A percentile compares a stretch with the other conserved stretches of the same genome.
These are phyloP conservation scores for Pisolithus marmoratus DNA, from an alignment of 768 basidiomycete genomes.

Conservation along the genomic window DNA sequence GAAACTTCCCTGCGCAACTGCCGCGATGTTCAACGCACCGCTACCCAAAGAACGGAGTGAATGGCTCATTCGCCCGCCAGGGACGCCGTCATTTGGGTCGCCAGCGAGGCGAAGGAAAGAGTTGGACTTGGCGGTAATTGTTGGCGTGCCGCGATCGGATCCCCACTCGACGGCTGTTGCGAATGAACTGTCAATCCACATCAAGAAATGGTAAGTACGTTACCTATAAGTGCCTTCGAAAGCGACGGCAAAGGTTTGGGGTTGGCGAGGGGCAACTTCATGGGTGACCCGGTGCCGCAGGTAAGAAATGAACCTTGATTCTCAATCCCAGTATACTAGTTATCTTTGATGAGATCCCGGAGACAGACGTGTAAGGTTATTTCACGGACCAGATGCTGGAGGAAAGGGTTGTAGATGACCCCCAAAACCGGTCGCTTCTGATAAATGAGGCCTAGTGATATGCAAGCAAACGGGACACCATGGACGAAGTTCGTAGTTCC, in stretches of 20 bases:
- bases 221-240: slow-evolving; percentile 67
- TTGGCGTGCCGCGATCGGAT: slow-evolving; percentile 58
- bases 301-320: slow-evolving; percentile 78
- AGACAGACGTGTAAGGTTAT: neutral
- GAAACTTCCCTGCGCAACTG: slow-evolving; percentile 84
- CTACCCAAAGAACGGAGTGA: slow-evolving; percentile 79
- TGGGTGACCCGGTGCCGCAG: slow-evolving; percentile 37
- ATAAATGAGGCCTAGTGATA: slow-evolving; percentile 88
- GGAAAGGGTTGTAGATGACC: slow-evolving; percentile 91
- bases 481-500: slow-evolving; percentile 89
- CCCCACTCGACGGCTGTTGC: slow-evolving; percentile 80
- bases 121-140: slow-evolving; percentile 51
- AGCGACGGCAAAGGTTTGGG: slow-evolving; percentile 63
- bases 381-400: slow-evolving; percentile 64
- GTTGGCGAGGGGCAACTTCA: slow-evolving; percentile 60
- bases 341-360: neutral
- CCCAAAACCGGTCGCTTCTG: slow-evolving; percentile 78
- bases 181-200: neutral
- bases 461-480: slow-evolving; percentile 82
- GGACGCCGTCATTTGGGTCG: slow-evolving; percentile 50
- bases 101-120: slow-evolving; percentile 73
- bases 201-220: neutral
- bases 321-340: slow-evolving; percentile 70
- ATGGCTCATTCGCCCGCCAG: slow-evolving; percentile 79
- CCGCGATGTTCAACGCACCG: slow-evolving; percentile 74